Evolutionary conservation across 441 rosid genomes (phyloP).

Genomic region (Bocquillonia castaneifolia): DNA sequence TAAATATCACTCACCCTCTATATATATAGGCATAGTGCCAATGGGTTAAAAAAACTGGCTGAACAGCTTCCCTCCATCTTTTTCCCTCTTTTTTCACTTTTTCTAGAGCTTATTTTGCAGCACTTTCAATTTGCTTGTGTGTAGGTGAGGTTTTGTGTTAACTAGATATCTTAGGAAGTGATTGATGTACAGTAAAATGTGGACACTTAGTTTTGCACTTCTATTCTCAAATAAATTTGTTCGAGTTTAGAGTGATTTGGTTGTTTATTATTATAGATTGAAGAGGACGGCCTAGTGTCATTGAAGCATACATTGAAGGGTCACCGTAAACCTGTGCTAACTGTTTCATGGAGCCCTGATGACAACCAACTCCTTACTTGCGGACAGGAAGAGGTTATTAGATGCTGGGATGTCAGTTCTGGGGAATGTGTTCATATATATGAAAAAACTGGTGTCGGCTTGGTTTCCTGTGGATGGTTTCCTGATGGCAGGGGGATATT

Average conservation of each 20-base stretch:
- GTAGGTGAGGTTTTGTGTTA: not conserved
- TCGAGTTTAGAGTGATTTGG: not conserved
- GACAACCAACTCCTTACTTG: conserved; percentile 57
- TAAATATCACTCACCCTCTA: too few species aligned
- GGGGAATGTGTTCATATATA: conserved; percentile 54
- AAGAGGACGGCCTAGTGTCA: conserved; percentile 41
- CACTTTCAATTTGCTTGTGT: not conserved
- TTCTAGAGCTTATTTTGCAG: too few species aligned
- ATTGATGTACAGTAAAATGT: not conserved
- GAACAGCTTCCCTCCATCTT: not conserved
- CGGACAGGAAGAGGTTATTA: conserved; percentile 50
- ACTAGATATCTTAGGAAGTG: not conserved
- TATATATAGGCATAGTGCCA: too few species aligned
- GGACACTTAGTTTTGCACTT: not conserved
- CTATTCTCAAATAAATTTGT: not conserved
- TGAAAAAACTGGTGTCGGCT: conserved; percentile 46
- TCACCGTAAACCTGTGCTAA: conserved; percentile 61
- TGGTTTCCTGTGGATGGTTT: conserved; percentile 63
- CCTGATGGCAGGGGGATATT: conserved; percentile 47
- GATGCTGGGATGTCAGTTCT: conserved; percentile 56
- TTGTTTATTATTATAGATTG: conserved; percentile 38
- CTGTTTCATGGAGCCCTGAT: conserved; percentile 60
- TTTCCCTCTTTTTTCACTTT: not conserved
- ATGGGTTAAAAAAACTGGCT: too few species aligned
- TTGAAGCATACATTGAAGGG: conserved; percentile 59